Conservation (phyloP, 106 monocot genomes). For the Dendrobium chrysotoxum region DNA sequence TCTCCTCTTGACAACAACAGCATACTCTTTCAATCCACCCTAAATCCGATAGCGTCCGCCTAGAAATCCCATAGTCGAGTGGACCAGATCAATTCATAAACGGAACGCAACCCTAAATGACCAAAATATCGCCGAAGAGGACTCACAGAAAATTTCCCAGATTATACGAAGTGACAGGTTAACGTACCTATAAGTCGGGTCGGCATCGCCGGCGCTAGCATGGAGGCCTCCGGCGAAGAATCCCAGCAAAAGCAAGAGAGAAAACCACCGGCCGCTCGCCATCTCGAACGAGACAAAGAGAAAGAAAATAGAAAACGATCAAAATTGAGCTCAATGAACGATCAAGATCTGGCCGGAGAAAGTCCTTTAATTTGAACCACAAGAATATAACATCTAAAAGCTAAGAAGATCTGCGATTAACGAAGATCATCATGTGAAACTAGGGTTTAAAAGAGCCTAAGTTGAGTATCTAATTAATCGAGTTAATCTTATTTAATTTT, state of each 20-base stretch:
- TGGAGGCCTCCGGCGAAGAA: constrained; percentile 8
- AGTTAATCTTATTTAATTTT: no score
- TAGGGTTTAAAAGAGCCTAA: no score
- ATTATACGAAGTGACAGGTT: neutral
- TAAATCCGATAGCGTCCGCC: neutral
- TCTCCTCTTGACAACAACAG: no score
- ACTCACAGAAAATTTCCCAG: no score
- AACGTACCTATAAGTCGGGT: constrained; percentile 17
- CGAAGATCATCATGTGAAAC: no score
- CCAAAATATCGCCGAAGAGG: neutral
- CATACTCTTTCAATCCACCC: no score
- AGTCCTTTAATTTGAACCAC: no score
- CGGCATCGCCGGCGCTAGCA: constrained; percentile 20
- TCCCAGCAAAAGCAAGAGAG: constrained; percentile 4
- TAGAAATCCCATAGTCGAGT: neutral
- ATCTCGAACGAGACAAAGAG: neutral
- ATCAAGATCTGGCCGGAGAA: no score
- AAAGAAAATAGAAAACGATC: neutral
- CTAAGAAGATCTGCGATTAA: no score
- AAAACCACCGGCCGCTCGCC: neutral
- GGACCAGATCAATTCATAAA: neutral
- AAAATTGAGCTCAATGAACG: no score
- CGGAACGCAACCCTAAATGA: neutral
- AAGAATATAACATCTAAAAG: no score
- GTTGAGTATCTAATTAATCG: no score